Evolutionary conservation across 495 filamentous ascomycete species (phyloP), one percentile per base, ranked within the genome.

Genomic region (Friedmanniomyces endolithicus): DNA sequence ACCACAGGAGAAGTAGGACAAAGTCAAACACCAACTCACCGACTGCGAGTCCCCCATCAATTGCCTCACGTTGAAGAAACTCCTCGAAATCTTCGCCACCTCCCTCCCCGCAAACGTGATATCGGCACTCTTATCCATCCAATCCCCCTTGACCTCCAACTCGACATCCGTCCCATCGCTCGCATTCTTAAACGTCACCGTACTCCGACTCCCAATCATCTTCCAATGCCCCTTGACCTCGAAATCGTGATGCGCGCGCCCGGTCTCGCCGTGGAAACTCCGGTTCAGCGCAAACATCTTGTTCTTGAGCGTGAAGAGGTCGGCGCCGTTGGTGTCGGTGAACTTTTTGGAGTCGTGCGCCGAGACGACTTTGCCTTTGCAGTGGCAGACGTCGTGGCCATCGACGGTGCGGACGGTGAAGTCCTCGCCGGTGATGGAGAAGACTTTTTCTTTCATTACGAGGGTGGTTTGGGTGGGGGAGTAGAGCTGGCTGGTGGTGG

Each of bases 231-330:
- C 55, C 27, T 53, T 44, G 29, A 61, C 51, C 23, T 54, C 55
- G 55, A 61, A 61, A 37, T 61, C 39, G 31, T 49, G 24, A 8
- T 12, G 19, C 25, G 37, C 52, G 14, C 45, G 11, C 11, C 54
- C 49, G 39, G 33, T 50, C 7, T 57, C 49, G 33, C 33, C 55
- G 54, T 48, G 54, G 47, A 61, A 61, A 24, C n/a, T 40, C 50
- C 54, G 57, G 44, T 19, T 9, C 19, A 61, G 41, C 29, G 49
- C 17, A 14, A 61, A 11, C 49, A 61, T 53, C 41, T 61, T 58
- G 37, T 57, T 61, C n/a, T 50, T 46, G n/a, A 61, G 49, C 19
- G 54, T 61, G 50, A 61, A 61, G 23, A 61, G 33, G 44, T 61
- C 59, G 17, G 47, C 41, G 35, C 37, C 59, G n/a, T 22, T 14